Evolutionary conservation across 179 eudicot species (phyloP).

Genomic region (Heliamphora pulchella): DNA sequence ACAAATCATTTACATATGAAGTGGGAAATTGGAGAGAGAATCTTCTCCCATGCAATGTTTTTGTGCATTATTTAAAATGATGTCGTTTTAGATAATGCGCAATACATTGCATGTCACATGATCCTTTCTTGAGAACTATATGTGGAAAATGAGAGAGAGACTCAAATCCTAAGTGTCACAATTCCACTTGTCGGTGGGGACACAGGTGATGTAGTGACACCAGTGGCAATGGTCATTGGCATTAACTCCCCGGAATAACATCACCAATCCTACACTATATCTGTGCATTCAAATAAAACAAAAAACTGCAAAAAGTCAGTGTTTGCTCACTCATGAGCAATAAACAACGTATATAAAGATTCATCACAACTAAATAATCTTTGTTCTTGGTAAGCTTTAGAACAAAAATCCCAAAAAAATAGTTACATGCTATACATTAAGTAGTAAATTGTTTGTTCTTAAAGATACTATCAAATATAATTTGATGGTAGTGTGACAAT

Average conservation of each 20-base stretch:
- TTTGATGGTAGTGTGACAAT: too few relatives aligned
- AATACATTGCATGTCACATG: too few relatives aligned
- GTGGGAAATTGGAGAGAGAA: background rate
- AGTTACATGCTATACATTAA: too few relatives aligned
- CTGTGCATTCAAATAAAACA: constrained; percentile 28
- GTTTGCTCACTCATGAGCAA: background rate
- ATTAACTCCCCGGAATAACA: constrained; percentile 64
- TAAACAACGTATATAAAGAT: background rate
- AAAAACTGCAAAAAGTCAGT: background rate
- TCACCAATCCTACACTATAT: constrained; percentile 40
- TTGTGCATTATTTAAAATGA: too few relatives aligned
- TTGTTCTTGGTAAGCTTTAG: too few relatives aligned
- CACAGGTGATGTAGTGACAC: constrained; percentile 74
- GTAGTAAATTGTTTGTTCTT: too few relatives aligned
- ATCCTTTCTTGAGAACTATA: too few relatives aligned
- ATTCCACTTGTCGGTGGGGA: constrained; percentile 65
- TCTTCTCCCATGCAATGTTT: too few relatives aligned
- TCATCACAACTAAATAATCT: background rate
- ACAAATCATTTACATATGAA: constrained; percentile 4
- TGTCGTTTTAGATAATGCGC: too few relatives aligned
- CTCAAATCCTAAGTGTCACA: constrained; percentile 29
- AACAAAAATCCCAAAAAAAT: too few relatives aligned
- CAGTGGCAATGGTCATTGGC: constrained; percentile 58
- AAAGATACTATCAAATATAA: too few relatives aligned
- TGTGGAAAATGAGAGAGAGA: constrained; percentile 16